A percentile compares a stretch with the other conserved stretches of the same genome.
Evolutionary conservation across 2,329 filamentous ascomycete genomes (phyloP).

Genomic region (Colletotrichum spinosum): DNA sequence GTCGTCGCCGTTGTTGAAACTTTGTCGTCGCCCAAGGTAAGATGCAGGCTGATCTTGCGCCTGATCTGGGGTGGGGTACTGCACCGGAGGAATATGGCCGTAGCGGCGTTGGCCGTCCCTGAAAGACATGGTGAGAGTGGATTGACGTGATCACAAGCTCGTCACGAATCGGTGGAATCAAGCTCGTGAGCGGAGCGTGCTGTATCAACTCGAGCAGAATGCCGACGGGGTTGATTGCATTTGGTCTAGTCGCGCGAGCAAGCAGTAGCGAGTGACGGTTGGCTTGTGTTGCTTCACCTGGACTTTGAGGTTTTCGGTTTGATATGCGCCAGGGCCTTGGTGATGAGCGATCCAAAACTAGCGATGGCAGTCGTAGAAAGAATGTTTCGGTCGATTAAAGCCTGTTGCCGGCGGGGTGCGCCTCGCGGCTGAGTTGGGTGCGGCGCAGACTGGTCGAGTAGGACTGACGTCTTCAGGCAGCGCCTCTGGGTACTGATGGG

Average conservation of each 20-base stretch:
- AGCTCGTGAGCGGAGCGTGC: constrained; percentile 21
- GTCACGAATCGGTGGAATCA: constrained; percentile 8
- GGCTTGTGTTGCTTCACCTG: constrained; percentile 11
- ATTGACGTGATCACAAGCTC: constrained; percentile 2
- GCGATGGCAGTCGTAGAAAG: too few species aligned
- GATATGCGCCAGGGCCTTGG: constrained; percentile 13
- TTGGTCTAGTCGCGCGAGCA: constrained; percentile 12
- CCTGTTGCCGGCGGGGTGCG: constrained; percentile 29
- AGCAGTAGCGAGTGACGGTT: constrained; percentile 18
- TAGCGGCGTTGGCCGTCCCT: constrained; percentile 72
- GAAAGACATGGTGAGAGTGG: constrained; percentile 66
- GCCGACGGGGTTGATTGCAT: constrained; percentile 21
- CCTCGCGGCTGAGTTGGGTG: constrained; percentile 19
- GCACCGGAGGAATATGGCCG: constrained; percentile 74
- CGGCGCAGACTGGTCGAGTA: constrained; percentile 27
- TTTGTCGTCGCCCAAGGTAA: constrained; percentile 68
- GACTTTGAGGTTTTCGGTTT: neutral
- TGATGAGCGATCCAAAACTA: constrained; percentile 1
- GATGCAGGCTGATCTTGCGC: constrained; percentile 49
- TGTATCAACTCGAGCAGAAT: constrained; percentile 26
- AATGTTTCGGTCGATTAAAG: constrained; percentile 5
- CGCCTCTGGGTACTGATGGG: constrained; percentile 25
- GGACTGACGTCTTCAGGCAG: constrained; percentile 32
- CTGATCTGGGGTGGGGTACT: constrained; percentile 66
- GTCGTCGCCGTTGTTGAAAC: constrained; percentile 84